Percentiles rank a stretch among this genome's conserved stretches.
Evolutionary conservation across 768 basidiomycete species (phyloP).

Genomic region (Pulveroboletus sp.): DNA sequence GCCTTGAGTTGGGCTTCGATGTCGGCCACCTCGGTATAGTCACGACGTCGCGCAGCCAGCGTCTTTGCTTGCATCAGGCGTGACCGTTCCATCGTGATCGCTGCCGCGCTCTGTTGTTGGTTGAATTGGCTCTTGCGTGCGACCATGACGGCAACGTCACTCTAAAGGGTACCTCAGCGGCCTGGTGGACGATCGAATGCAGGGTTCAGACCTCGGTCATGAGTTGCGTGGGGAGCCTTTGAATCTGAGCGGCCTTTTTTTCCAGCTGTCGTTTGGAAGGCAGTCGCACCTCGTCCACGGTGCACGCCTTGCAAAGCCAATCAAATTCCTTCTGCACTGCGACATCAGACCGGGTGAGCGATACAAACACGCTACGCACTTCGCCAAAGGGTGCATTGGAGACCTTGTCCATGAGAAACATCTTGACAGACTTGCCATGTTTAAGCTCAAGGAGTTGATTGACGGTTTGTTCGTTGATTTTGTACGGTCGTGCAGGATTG

Average conservation of each 20-base stretch:
- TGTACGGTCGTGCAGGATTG: constrained; percentile 64
- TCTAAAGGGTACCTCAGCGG: constrained; percentile 42
- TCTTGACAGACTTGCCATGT: constrained; percentile 64
- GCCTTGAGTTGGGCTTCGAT: constrained; percentile 67
- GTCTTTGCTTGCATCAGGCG: constrained; percentile 69
- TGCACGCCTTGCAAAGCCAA: constrained; percentile 46
- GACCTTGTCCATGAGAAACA: constrained; percentile 80
- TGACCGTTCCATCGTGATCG: constrained; percentile 55
- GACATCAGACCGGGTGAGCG: constrained; percentile 9
- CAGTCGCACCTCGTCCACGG: constrained; percentile 54
- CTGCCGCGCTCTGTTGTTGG: constrained; percentile 31
- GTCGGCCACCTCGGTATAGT: constrained; percentile 55
- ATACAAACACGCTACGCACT: constrained; percentile 41
- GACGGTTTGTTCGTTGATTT: constrained; percentile 60
- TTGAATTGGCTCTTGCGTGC: constrained; percentile 56
- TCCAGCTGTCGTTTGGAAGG: constrained; percentile 67
- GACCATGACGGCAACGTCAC: constrained; percentile 78
- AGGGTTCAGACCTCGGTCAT: constrained; percentile 72
- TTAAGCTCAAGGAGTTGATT: constrained; percentile 72
- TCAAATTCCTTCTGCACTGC: constrained; percentile 66
- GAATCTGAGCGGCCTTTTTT: constrained; percentile 63
- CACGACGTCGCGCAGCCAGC: constrained; percentile 72
- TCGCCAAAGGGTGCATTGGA: constrained; percentile 68
- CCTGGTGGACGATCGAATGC: neutral
- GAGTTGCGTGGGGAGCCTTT: constrained; percentile 53